phyloP scores from a whole-genome alignment of 75 land plant genomes.

The Selaginella tamariscina region DNA sequence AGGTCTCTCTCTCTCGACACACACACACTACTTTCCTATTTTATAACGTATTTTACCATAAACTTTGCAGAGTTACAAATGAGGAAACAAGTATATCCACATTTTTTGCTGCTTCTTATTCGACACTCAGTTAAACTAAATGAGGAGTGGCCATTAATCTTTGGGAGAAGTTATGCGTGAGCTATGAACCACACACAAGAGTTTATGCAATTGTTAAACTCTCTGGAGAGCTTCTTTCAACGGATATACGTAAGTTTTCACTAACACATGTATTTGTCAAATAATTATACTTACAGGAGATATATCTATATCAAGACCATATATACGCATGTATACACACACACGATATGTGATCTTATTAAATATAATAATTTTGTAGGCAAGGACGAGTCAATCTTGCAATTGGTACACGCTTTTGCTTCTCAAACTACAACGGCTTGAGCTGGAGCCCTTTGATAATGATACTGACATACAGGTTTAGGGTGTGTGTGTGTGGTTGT shows the following conservation, averaged over 20 bases:
- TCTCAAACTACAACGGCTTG: background rate
- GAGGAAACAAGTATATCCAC: conserved; percentile 41
- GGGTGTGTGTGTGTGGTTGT: too few relatives aligned
- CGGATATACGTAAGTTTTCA: background rate
- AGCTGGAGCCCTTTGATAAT: background rate
- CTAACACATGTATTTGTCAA: too few relatives aligned
- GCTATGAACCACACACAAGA: conserved; percentile 45
- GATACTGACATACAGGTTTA: background rate
- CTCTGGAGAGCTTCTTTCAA: background rate
- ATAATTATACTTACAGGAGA: too few relatives aligned
- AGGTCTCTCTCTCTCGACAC: too few relatives aligned
- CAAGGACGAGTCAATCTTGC: background rate
- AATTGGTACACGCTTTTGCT: background rate
- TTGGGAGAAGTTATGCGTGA: conserved; percentile 30
- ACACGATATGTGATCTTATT: too few relatives aligned
- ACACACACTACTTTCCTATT: too few relatives aligned
- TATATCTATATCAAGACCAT: too few relatives aligned
- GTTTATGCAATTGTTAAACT: conserved; percentile 48
- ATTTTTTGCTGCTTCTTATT: conserved; percentile 39
- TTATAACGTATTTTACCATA: conserved; percentile 1
- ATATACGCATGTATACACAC: too few relatives aligned
- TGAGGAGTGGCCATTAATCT: conserved; percentile 14
- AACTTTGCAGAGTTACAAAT: conserved; percentile 27
- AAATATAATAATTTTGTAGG: too few relatives aligned
- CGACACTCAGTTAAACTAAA: background rate